Percentiles rank a stretch among this genome's conserved stretches.
Evolutionary conservation across 1,139 yeast species (phyloP).

Genomic region (Candida freyschussii): DNA sequence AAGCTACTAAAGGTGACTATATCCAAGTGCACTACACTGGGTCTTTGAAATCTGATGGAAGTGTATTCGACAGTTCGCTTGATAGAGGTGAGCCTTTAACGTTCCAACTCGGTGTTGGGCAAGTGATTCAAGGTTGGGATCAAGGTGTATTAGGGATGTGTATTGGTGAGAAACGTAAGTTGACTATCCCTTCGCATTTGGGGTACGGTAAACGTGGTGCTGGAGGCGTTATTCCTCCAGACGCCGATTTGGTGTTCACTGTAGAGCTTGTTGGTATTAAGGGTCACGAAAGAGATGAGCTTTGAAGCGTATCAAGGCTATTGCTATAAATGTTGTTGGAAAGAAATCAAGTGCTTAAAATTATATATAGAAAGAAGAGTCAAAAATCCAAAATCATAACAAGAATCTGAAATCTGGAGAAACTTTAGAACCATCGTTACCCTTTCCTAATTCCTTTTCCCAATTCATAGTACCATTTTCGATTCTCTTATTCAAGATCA

Average conservation of each 20-base stretch:
- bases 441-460: constrained; percentile 41
- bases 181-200: constrained; percentile 88
- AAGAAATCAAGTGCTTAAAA: no score
- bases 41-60: constrained; percentile 79
- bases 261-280: constrained; percentile 55
- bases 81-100: constrained; percentile 95
- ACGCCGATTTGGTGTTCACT: constrained; percentile 88
- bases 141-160: constrained; percentile 85
- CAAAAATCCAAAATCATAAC: no score
- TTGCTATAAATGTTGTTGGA: no score
- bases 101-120: constrained; percentile 91
- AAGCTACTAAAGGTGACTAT: constrained; percentile 57
- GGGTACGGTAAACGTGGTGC: constrained; percentile 94
- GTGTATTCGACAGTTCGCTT: constrained; percentile 90
- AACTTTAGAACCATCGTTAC: constrained; percentile 42
- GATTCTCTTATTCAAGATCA: constrained; percentile 39
- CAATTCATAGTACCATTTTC: constrained; percentile 46
- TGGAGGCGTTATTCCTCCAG: constrained; percentile 95
- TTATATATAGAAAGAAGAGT: no score
- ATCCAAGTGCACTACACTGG: constrained; percentile 89
- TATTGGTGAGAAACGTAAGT: constrained; percentile 85
- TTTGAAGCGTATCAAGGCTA: no score
- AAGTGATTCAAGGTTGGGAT: constrained; percentile 96
- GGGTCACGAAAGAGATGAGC: constrained; percentile 12
- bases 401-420: constrained; percentile 43